These are phyloP conservation scores for Endogone sp. DNA, from an alignment of 192 early-diverging fungal genomes.

Conservation along the genomic window DNA sequence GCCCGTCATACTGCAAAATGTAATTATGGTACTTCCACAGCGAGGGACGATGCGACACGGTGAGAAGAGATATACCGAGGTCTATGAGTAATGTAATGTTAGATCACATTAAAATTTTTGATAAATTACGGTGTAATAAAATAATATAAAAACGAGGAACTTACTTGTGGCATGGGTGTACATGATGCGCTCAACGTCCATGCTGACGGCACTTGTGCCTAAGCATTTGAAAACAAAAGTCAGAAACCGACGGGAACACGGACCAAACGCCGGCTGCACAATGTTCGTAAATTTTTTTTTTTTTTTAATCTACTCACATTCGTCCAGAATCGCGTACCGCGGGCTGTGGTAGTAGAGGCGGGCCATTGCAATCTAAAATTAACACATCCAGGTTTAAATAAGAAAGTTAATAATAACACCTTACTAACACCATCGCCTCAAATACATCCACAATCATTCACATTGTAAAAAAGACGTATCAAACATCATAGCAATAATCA, in stretches of 20 bases:
- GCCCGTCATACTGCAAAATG: conserved; percentile 93
- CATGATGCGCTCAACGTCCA: conserved; percentile 93
- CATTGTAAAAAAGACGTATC: too few relatives aligned
- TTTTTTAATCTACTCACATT: conserved; percentile 63
- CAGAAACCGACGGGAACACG: neutral
- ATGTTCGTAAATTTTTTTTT: too few relatives aligned
- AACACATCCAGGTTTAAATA: neutral
- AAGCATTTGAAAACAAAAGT: neutral
- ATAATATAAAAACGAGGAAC: neutral
- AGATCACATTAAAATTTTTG: neutral
- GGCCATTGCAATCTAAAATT: conserved; percentile 81
- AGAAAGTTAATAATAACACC: neutral
- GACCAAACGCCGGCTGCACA: too few relatives aligned
- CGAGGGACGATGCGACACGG: conserved; percentile 92
- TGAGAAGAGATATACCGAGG: conserved; percentile 88
- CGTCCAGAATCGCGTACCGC: conserved; percentile 93
- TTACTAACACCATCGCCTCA: too few relatives aligned
- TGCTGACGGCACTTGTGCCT: conserved; percentile 77
- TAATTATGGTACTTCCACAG: conserved; percentile 97
- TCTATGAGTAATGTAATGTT: conserved; percentile 16
- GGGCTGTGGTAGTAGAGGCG: conserved; percentile 96
- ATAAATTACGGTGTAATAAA: too few relatives aligned
- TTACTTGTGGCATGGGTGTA: conserved; percentile 68
- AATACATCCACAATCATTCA: too few relatives aligned
- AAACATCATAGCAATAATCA: too few relatives aligned